phyloP scores from a whole-genome alignment of 371 early-diverging fungal species.

The Mycotypha africana region DNA sequence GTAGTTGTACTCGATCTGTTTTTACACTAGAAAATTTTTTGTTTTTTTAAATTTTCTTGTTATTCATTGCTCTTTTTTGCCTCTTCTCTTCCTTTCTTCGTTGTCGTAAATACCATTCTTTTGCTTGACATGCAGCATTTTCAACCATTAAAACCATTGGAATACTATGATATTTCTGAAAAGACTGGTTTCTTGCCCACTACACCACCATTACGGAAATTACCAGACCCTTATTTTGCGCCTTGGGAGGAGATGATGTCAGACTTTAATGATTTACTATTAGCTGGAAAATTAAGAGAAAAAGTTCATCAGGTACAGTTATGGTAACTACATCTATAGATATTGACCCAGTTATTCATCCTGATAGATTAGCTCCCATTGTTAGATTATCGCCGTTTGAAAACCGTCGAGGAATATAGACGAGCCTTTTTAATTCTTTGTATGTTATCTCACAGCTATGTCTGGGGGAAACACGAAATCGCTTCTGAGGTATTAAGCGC shows the following conservation, averaged over 20 bases:
- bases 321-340: too few relatives aligned
- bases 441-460: slow-evolving; percentile 86
- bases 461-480: slow-evolving; percentile 84
- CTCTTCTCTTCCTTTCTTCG: not conserved
- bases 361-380: slow-evolving; percentile 53
- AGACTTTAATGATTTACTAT: slow-evolving; percentile 68
- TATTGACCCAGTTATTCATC: not conserved
- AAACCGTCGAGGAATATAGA: slow-evolving; percentile 64
- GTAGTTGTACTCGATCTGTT: too few relatives aligned
- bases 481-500: slow-evolving; percentile 66
- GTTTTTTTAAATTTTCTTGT: not conserved
- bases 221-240: slow-evolving; percentile 71
- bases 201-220: slow-evolving; percentile 65
- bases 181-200: slow-evolving; percentile 85
- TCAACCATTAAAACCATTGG: slow-evolving; percentile 38
- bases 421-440: slow-evolving; percentile 84
- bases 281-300: slow-evolving; percentile 73
- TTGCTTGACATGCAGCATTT: not conserved
- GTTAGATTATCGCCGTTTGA: slow-evolving; percentile 58
- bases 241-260: slow-evolving; percentile 89
- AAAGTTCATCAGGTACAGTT: slow-evolving; percentile 63
- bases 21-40: too few relatives aligned
- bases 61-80: not conserved
- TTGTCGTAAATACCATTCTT: not conserved
- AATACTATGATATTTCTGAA: slow-evolving; percentile 83